Evolutionary conservation across 2,329 filamentous ascomycete species (phyloP), one percentile per base, ranked within the genome.

Genomic region (Bertia moriformis): DNA sequence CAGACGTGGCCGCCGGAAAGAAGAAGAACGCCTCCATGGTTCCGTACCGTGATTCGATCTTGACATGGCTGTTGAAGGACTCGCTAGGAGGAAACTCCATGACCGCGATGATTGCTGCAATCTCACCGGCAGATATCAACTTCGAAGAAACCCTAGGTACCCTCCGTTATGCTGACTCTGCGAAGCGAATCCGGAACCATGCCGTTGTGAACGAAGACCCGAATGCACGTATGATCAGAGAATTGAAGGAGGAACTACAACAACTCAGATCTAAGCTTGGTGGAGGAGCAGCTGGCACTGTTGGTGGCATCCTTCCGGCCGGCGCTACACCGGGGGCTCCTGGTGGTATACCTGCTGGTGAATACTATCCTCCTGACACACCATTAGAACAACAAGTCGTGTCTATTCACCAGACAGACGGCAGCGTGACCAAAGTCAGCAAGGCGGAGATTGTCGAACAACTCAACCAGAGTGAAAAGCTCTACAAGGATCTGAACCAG

Each of bases 161-260:
- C 1, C 69, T 98, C 19, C 78, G 93, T 52, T 98, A 98, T 59
- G 91, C 93, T 41, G 89, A 98, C 55, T 95, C 87, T 4, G 91
- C 91, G 18, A 98, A 98, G 65, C 79, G 91, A 50, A 98, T 98
- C 71, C 96, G 96, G 85, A 98, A 98, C 63, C 91, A 98, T 58
- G 91, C 91, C 41, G 91, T 98, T 38, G 83, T 98, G 58, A 98
- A 98, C 65, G 91, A 98, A 58, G 91, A 98, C 61, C 89, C 91
- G 37, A 98, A 98, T 55, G 91, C 91, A 43, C 83, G 91, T 49
- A 98, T 98, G 91, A 96, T 98, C 46, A 74, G 91, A 57, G 91
- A 98, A 55, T 67, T 98, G 45, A 98, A 98, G 56, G 91, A 98
- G 57, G 91, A 98, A 53, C 61, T 98, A 42, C 75, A 84, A 1